Evolutionary conservation across 768 basidiomycete genomes (phyloP).

Genomic region (Cystobasidium onofrii): DNA sequence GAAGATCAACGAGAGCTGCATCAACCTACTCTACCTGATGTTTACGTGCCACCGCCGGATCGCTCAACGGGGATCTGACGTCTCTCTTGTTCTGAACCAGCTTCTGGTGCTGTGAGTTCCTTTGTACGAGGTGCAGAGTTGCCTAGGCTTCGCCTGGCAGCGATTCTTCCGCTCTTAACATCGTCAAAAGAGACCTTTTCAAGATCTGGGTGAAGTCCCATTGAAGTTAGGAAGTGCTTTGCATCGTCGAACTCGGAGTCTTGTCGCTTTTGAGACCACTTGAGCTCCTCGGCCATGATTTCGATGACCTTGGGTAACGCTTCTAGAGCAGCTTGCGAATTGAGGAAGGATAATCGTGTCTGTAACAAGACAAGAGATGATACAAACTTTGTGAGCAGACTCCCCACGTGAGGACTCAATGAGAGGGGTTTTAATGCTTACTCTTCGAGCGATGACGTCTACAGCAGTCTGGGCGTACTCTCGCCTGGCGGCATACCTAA

Average conservation of each 20-base stretch:
- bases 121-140: constrained; percentile 49
- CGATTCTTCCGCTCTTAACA: constrained; percentile 55
- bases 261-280: constrained; percentile 61
- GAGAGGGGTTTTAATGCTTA: not conserved
- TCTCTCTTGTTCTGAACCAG: constrained; percentile 2
- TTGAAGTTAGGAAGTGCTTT: constrained; percentile 64
- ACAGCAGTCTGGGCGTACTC: constrained; percentile 89
- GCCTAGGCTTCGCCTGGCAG: constrained; percentile 62
- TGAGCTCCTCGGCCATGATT: constrained; percentile 78
- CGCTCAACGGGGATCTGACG: constrained; percentile 34
- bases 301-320: constrained; percentile 79
- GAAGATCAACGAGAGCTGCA: too few species aligned
- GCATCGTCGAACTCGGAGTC: constrained; percentile 57
- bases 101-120: constrained; percentile 8
- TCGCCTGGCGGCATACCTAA: constrained; percentile 73
- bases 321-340: constrained; percentile 72
- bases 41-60: constrained; percentile 33
- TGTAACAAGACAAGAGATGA: constrained; percentile 12
- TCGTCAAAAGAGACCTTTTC: constrained; percentile 32
- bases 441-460: constrained; percentile 81
- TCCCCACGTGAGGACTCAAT: too few species aligned
- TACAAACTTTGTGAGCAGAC: too few species aligned
- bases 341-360: constrained; percentile 87
- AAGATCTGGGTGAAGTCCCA: constrained; percentile 54
- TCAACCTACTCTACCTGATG: not conserved